These are phyloP conservation scores for Trichoderma asperelloides DNA, from an alignment of 495 filamentous ascomycete species.

Conservation along the genomic window DNA sequence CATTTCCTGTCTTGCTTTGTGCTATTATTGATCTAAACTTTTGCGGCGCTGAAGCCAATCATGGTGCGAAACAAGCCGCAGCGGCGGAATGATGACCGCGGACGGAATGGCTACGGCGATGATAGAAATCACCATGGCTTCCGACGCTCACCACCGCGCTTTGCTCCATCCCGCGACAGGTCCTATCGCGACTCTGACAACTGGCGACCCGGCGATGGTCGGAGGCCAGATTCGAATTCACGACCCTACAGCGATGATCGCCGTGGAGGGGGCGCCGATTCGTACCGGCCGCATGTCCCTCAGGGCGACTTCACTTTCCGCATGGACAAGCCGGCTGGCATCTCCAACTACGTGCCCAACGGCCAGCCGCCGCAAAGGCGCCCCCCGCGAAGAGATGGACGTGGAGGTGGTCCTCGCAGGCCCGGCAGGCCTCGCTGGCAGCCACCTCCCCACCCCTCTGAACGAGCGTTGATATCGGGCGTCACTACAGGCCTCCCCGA, in stretches of 20 bases:
- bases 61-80: neutral
- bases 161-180: neutral
- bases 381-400: constrained; percentile 8
- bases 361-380: constrained; percentile 11
- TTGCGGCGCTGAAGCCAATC: neutral
- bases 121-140: neutral
- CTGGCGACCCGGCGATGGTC: neutral
- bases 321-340: constrained; percentile 29
- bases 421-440: constrained; percentile 7
- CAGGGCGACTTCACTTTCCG: constrained; percentile 39
- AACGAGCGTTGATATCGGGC: constrained; percentile 31
- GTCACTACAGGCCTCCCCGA: constrained; percentile 24
- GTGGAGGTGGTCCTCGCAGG: constrained; percentile 14
- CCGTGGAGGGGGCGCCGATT: constrained; percentile 5
- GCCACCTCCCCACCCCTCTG: constrained; percentile 22
- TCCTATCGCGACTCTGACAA: neutral
- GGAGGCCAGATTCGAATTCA: neutral
- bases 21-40: neutral
- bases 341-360: constrained; percentile 16
- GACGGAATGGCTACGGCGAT: neutral
- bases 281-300: constrained; percentile 17
- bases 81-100: neutral
- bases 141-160: neutral
- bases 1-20: neutral
- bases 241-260: constrained; percentile 11